These are phyloP conservation scores for Blastobotrys americana DNA, from an alignment of 805 yeast species.

Conservation along the genomic window DNA sequence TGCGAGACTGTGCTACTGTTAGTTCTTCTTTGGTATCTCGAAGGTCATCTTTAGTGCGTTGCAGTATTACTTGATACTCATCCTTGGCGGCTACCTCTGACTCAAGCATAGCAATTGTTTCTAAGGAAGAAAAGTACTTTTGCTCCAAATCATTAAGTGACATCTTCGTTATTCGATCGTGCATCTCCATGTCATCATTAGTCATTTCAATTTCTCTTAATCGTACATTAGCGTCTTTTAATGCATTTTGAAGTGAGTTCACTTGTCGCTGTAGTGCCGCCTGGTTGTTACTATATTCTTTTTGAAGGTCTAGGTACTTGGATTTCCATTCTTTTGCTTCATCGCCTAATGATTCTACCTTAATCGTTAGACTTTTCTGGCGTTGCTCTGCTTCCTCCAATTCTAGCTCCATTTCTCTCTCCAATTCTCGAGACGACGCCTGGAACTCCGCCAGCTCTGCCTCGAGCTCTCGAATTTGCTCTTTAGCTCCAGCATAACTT, in stretches of 20 bases:
- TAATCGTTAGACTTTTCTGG: constrained; percentile 21
- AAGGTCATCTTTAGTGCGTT: constrained; percentile 30
- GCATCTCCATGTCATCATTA: constrained; percentile 40
- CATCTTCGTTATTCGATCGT: constrained; percentile 32
- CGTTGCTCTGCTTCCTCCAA: constrained; percentile 30
- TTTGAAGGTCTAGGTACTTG: constrained; percentile 26
- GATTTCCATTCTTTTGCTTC: constrained; percentile 27
- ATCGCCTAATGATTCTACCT: constrained; percentile 17
- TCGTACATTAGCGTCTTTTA: constrained; percentile 27
- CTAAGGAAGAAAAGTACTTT: constrained; percentile 33
- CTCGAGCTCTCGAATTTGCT: constrained; percentile 37
- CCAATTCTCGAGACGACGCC: constrained; percentile 38
- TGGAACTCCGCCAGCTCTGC: constrained; percentile 39
- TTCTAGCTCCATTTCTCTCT: constrained; percentile 40
- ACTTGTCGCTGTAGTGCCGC: constrained; percentile 23
- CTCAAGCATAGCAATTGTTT: constrained; percentile 35
- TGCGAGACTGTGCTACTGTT: constrained; percentile 12
- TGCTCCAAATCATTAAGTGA: constrained; percentile 32
- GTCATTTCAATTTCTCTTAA: constrained; percentile 38
- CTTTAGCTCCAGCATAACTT: constrained; percentile 16
- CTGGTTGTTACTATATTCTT: constrained; percentile 24
- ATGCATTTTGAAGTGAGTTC: constrained; percentile 26
- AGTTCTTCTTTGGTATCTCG: constrained; percentile 32
- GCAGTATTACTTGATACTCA: constrained; percentile 24
- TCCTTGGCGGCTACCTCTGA: constrained; percentile 31